Evolutionary conservation across 495 filamentous ascomycete species (phyloP), one percentile per base, ranked within the genome.

Genomic region (Sordaria brevicollis): DNA sequence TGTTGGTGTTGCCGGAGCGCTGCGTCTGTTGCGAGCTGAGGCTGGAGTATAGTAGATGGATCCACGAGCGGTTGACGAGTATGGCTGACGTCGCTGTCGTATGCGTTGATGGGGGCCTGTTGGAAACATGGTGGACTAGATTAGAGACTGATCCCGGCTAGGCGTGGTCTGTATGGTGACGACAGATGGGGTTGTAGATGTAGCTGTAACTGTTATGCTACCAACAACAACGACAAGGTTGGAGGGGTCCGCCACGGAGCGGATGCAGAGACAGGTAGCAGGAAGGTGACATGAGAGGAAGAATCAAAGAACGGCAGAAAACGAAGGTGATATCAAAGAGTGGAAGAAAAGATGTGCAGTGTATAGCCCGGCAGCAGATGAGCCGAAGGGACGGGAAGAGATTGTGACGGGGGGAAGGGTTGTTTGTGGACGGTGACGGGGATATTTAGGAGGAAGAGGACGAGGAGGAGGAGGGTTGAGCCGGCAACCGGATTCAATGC

Each of bases 21-120:
- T 25, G 65, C 78, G 78, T 71, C 75, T 71, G 43, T 78, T 75
- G 65, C 75, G 76, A 36, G 79, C 78, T 68, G 70, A 39, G 15
- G 75, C 67, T 21, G 82, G 82, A n/a, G 79, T 75, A 73, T 83
- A 84, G 68, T 80, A 82, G 36, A 83, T 72, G 65, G 73, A 76
- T 54, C 78, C 78, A 79, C 81, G 75, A 29, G 79, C 73, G 7
- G 78, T 77, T 65, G 75, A 71, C 67, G 76, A 79, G 67, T 78
- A 78, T 34, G 78, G 74, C 67, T 77, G 74, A 7, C 77, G 81
- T 35, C 68, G 71, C 71, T 73, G 68, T 76, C 74, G 76, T 41
- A 75, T 75, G 74, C 49, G 11, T 17, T 77, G 75, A 69, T 77
- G 71, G 6, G 76, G 71, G 75, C 73, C 78, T 79, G 68, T 67